Evolutionary conservation across 2,329 filamentous ascomycete genomes (phyloP), one percentile per base, ranked within the genome.

Genomic region (Neonectria faginata): DNA sequence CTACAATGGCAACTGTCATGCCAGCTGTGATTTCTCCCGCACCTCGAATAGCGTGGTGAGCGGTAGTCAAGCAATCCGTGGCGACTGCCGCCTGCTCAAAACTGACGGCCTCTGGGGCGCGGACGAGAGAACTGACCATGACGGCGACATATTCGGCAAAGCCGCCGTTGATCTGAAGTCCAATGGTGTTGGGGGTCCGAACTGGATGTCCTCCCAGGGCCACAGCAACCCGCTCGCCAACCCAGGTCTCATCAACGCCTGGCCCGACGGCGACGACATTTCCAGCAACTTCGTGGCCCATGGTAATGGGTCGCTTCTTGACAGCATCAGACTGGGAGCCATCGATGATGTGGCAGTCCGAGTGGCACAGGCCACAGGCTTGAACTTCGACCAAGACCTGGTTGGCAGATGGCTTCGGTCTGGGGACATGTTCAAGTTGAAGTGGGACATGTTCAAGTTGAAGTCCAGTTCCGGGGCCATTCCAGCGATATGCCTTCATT

Each of bases 251-350:
- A 6, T 31, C 31, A 31, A 60, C 50, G n/a, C 25, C 57, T 3
- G 29, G 47, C 7, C 57, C 62, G n/a, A 60, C 29, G 12, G 47
- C 47, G 16, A 45, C 48, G 31, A 64, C 27, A 14, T 53, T 33
- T 2, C 62, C 62, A 3, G 62, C 39, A 25, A 64, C 62, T n/a
- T 64, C 57, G 20, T 64, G 62, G 41, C 62, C 62, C 3, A 60
- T 31, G 3, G 53, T 60, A 16, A 64, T 41, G 9, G 57, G 62
- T 10, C 33, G 31, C 29, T 42, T 60, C 16, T 47, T 57, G 5
- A 45, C 14, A 20, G 51, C 10, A n/a, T 14, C 29, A 3, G 36
- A 31, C 7, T 57, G 44, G n/a, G 31, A 16, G 27, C 62, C 62
- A 5, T 20, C 27, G 12, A 64, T 27, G 14, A 64, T 53, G 53